Conservation (phyloP, 108 stramenopile species). For the Nitzschia inconspicua region DNA sequence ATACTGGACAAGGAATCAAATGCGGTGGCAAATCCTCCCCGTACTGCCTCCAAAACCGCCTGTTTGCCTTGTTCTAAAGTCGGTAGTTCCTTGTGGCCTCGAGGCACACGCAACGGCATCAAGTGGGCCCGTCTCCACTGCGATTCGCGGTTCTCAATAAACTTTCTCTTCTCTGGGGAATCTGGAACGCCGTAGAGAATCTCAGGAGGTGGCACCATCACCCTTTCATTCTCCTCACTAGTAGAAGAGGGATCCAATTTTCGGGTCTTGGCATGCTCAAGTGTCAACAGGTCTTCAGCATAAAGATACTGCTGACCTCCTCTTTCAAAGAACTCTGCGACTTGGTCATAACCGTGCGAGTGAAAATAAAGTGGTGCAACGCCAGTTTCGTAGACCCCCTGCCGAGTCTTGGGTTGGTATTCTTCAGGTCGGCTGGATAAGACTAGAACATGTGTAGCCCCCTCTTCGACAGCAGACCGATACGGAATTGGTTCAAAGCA, state of each 20-base stretch:
- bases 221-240: not conserved
- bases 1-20: slow-evolving; percentile 64
- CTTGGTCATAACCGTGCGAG: slow-evolving; percentile 50
- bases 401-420: slow-evolving; percentile 53
- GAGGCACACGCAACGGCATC: slow-evolving; percentile 60
- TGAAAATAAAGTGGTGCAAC: slow-evolving; percentile 75
- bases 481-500: slow-evolving; percentile 81
- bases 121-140: slow-evolving; percentile 68
- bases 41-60: slow-evolving; percentile 63
- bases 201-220: slow-evolving; percentile 60
- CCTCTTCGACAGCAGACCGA: slow-evolving; percentile 75
- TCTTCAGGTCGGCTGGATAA: slow-evolving; percentile 59
- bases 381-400: slow-evolving; percentile 62
- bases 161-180: not conserved
- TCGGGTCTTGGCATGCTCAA: slow-evolving; percentile 43
- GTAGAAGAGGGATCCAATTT: not conserved
- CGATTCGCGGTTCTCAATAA: not conserved
- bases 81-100: slow-evolving; percentile 49
- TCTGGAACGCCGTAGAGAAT: slow-evolving; percentile 53
- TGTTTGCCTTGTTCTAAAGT: slow-evolving; percentile 59
- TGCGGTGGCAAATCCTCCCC: slow-evolving; percentile 68
- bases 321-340: slow-evolving; percentile 64
- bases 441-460: slow-evolving; percentile 75
- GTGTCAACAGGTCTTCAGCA: slow-evolving; percentile 71
- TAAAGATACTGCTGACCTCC: slow-evolving; percentile 85